These are phyloP conservation scores for Torulaspora franciscae DNA, from an alignment of 805 yeast species.

Conservation along the genomic window DNA sequence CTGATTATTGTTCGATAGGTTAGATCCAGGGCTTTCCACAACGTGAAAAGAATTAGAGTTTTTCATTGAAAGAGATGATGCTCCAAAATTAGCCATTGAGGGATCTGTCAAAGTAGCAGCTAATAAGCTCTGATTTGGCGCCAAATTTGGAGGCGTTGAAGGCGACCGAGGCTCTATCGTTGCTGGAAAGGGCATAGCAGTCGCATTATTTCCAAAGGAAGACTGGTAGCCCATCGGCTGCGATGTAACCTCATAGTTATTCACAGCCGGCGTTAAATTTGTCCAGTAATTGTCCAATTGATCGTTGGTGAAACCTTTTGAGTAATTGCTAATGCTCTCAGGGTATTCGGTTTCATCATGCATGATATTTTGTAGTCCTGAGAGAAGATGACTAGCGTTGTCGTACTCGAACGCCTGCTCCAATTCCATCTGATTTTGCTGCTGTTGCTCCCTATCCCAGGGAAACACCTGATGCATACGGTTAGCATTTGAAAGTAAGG, in stretches of 20 bases:
- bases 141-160: slow-evolving; percentile 2
- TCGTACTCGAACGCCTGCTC: slow-evolving; percentile 32
- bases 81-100: slow-evolving; percentile 12
- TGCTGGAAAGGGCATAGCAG: slow-evolving; percentile 4
- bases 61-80: slow-evolving; percentile 2
- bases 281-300: slow-evolving; percentile 37
- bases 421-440: slow-evolving; percentile 9
- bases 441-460: slow-evolving; percentile 15
- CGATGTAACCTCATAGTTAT: not conserved
- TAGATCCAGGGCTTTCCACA: slow-evolving; percentile 1
- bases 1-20: not conserved
- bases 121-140: slow-evolving; percentile 19
- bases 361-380: slow-evolving; percentile 34
- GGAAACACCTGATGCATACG: slow-evolving; percentile 11
- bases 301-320: slow-evolving; percentile 34
- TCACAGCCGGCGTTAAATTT: slow-evolving; percentile 10
- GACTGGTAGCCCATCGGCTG: not conserved
- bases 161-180: slow-evolving; percentile 7
- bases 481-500: slow-evolving; percentile 16
- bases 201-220: slow-evolving; percentile 1
- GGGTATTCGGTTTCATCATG: slow-evolving; percentile 32
- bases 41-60: slow-evolving; percentile 9
- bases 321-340: slow-evolving; percentile 28
- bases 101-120: slow-evolving; percentile 18
- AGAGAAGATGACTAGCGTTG: slow-evolving; percentile 29